A percentile compares a stretch with the other conserved stretches of the same genome.
phyloP scores from a whole-genome alignment of 169 alveolate species.

The Cyclospora cayetanensis region DNA sequence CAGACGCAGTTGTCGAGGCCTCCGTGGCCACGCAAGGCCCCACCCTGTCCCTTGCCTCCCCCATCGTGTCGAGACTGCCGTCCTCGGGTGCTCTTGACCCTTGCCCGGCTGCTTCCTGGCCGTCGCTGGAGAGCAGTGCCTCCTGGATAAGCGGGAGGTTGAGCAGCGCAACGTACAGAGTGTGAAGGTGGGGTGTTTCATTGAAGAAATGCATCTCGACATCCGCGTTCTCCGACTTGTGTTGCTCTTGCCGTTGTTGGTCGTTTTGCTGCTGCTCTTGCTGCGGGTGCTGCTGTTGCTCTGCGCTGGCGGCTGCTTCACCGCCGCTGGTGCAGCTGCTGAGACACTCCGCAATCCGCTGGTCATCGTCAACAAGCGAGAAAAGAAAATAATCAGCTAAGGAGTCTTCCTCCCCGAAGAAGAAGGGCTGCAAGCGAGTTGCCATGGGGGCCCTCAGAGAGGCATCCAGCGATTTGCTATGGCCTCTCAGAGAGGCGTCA shows the following conservation, averaged over 20 bases:
- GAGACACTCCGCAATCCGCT: conserved; percentile 47
- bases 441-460: conserved; percentile 21
- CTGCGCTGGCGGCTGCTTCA: not conserved
- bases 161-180: conserved; percentile 40
- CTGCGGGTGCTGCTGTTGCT: not conserved
- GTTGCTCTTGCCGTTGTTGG: conserved; percentile 2
- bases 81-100: conserved; percentile 14
- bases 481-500: conserved; percentile 27
- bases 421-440: conserved; percentile 31
- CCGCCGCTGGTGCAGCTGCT: conserved; percentile 55
- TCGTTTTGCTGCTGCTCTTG: too few relatives aligned
- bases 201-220: conserved; percentile 51
- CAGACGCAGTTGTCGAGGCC: conserved; percentile 53
- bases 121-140: conserved; percentile 51
- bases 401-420: conserved; percentile 53
- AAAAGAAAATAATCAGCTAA: conserved; percentile 42
- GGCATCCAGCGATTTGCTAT: conserved; percentile 7
- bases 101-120: conserved; percentile 3
- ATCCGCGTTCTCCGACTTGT: not conserved
- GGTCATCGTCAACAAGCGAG: conserved; percentile 44
- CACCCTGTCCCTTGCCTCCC: not conserved
- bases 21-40: conserved; percentile 50
- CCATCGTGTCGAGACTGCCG: not conserved
- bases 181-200: conserved; percentile 44
- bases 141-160: conserved; percentile 49